Evolutionary conservation across 805 yeast genomes (phyloP), one percentile per base, ranked within the genome.

Genomic region (Wickerhamomyces mucosus): DNA sequence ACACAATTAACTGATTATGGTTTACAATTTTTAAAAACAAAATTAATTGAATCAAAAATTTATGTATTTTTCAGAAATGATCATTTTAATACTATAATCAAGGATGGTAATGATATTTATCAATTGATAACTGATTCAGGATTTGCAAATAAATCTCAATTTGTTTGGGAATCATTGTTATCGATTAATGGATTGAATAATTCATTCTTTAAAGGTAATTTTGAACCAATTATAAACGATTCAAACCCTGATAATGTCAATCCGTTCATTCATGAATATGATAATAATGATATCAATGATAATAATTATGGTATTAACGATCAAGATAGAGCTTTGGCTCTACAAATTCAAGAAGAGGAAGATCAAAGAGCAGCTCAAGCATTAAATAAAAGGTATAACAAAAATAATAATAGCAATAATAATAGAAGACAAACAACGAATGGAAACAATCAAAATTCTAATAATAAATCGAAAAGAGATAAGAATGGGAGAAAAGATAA

Each of bases 61-160:
- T 71, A 77, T 1, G 74, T 89, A 0, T 69, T 89, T 39, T 92
- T 88, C 60, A 67, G 96, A 48, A 89, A 92, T 55, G 88, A 92
- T 53, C 96, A 86, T 53, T 89, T 83, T 55, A 70, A 70, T 40
- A 84, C 96, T 0, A 50, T 88, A 9, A 69, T 55, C 35, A 77
- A 76, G 46, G 51, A 53, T 15, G 54, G 51, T 13, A 57, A 55
- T 25, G 63, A 62, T 18, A 59, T 89, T 20, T 85, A 71, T 48
- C 55, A 72, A 5, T 60, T 89, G 18, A 78, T 82, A 3, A 82
- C 92, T 2, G 96, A 92, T 49, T 59, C 65, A 12, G 85, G 92
- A 4, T 79, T 73, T 45, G 48, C 42, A 27, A 38, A 50, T 15
- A 60, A 64, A 25, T 40, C 41, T 2, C 58, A 66, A n/a, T 67